Conservation (phyloP, 352 stramenopile species). For the Phytopythium kandeliae region DNA sequence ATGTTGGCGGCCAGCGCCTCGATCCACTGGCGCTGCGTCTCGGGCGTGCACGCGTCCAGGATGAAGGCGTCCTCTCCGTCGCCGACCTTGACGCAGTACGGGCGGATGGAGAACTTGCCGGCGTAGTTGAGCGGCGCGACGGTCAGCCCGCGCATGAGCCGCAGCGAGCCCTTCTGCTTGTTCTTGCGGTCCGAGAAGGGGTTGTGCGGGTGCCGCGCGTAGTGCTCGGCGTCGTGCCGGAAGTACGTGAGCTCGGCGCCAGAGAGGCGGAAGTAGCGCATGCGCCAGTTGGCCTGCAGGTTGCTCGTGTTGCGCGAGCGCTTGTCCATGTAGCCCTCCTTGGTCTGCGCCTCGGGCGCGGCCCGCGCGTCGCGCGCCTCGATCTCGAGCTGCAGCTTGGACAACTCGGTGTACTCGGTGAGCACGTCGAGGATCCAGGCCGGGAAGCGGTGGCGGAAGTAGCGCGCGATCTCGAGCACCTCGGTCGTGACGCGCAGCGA, state of each 20-base stretch:
- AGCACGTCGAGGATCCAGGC: conserved; percentile 54
- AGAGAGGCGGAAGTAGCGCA: conserved; percentile 47
- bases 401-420: conserved; percentile 47
- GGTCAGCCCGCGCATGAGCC: conserved; percentile 27
- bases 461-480: conserved; percentile 38
- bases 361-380: conserved; percentile 38
- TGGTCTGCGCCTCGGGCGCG: conserved; percentile 28
- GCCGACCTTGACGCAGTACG: conserved; percentile 59
- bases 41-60: conserved; percentile 51
- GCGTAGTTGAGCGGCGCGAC: conserved; percentile 47
- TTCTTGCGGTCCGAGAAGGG: conserved; percentile 41
- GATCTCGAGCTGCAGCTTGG: conserved; percentile 46
- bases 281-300: conserved; percentile 71
- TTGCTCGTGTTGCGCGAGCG: conserved; percentile 34
- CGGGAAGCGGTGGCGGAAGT: conserved; percentile 44
- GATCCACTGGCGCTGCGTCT: conserved; percentile 53
- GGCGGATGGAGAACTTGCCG: conserved; percentile 58
- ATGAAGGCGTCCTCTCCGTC: conserved; percentile 46
- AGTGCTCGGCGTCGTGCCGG: conserved; percentile 57
- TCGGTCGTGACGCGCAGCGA: conserved; percentile 38
- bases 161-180: conserved; percentile 40
- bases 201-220: conserved; percentile 35
- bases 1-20: conserved; percentile 60
- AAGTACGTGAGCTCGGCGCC: conserved; percentile 46
- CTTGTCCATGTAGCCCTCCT: conserved; percentile 56